Conservation (phyloP, 441 rosid species). For the Pelargonium fulgidum region DNA sequence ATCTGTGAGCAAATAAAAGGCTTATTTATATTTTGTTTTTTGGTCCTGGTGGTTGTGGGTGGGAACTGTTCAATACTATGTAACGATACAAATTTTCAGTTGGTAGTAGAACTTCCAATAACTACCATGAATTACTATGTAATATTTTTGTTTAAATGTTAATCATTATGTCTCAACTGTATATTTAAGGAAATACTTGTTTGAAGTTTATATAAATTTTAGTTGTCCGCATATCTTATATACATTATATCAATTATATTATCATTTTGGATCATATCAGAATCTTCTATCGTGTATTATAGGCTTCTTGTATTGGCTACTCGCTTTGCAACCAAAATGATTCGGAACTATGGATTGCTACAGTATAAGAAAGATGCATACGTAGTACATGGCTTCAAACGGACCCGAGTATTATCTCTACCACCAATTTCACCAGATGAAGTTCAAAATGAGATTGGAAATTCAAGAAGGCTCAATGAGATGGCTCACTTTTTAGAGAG, state of each 20-base stretch:
- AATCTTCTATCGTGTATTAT: conserved; percentile 26
- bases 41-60: too few species aligned
- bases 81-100: background rate
- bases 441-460: conserved; percentile 35
- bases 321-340: conserved; percentile 78
- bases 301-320: conserved; percentile 86
- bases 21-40: too few species aligned
- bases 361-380: conserved; percentile 50
- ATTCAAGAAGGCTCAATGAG: conserved; percentile 55
- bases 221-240: background rate
- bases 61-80: background rate
- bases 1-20: background rate
- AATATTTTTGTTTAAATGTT: too few species aligned
- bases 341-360: conserved; percentile 60
- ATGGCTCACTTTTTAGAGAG: conserved; percentile 86
- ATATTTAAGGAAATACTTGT: too few species aligned
- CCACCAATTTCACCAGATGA: conserved; percentile 41
- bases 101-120: background rate
- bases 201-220: too few species aligned
- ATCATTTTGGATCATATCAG: background rate
- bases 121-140: too few species aligned
- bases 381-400: conserved; percentile 34
- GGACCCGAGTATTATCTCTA: conserved; percentile 43
- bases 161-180: too few species aligned
- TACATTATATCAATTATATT: background rate